phyloP scores from a whole-genome alignment of 768 basidiomycete species.

The Panus rudis region DNA sequence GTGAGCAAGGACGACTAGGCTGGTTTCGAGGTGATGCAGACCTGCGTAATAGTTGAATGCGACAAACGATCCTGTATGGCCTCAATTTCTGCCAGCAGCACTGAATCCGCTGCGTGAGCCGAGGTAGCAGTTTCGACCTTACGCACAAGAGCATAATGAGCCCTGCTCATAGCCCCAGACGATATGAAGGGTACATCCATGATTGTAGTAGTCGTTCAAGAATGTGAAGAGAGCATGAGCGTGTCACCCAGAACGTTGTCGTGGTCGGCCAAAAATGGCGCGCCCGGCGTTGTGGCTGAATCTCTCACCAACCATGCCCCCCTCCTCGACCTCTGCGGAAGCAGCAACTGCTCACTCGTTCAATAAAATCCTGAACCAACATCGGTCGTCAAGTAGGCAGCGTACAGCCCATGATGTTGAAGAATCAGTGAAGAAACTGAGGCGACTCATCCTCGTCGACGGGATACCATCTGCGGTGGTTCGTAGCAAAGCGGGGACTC shows the following conservation, averaged over 20 bases:
- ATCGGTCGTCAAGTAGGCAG: constrained; percentile 58
- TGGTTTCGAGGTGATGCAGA: constrained; percentile 29
- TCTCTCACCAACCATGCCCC: constrained; percentile 5
- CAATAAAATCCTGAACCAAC: constrained; percentile 71
- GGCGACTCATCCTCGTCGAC: constrained; percentile 84
- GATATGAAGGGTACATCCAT: constrained; percentile 79
- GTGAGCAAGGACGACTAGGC: neutral
- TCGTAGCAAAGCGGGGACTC: constrained; percentile 27
- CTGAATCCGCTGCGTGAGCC: constrained; percentile 50
- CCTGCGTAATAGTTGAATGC: constrained; percentile 43
- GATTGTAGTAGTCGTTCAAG: too few species aligned
- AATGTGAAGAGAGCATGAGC: neutral
- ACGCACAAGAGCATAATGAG: constrained; percentile 70
- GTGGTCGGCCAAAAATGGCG: neutral
- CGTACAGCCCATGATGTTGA: constrained; percentile 61
- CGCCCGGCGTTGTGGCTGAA: neutral
- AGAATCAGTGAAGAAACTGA: constrained; percentile 79
- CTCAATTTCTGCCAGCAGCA: constrained; percentile 53
- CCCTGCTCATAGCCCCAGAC: constrained; percentile 70
- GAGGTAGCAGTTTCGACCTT: constrained; percentile 61
- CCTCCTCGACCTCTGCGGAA: constrained; percentile 18
- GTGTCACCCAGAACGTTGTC: neutral
- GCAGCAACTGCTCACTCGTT: constrained; percentile 60
- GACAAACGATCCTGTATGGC: constrained; percentile 46
- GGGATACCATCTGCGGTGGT: constrained; percentile 79